A percentile compares a stretch with the other conserved stretches of the same genome.
phyloP scores from a whole-genome alignment of 441 rosid genomes.

The Pelargonium australe region DNA sequence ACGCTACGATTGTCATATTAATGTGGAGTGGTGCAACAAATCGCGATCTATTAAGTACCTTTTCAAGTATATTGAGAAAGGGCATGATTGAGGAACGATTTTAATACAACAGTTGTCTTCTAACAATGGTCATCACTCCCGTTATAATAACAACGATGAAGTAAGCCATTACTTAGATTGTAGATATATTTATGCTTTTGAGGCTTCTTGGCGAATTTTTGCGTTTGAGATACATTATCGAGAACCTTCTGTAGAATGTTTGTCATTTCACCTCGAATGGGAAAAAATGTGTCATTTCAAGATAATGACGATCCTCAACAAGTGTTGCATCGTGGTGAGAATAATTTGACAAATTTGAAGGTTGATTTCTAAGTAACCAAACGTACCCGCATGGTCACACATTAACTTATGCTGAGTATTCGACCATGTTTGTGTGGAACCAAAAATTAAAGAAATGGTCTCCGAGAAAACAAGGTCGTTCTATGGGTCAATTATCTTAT shows the following conservation, averaged over 20 bases:
- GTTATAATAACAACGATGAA: not conserved
- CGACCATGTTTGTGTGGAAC: not conserved
- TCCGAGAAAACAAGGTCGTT: not conserved
- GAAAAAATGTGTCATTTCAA: not conserved
- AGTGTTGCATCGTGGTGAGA: too few species aligned
- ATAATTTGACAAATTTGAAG: too few species aligned
- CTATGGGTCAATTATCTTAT: not conserved
- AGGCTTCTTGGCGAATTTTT: conserved; percentile 18
- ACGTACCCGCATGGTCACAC: too few species aligned
- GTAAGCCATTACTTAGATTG: not conserved
- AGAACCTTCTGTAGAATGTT: not conserved
- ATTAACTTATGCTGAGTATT: not conserved
- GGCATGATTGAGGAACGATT: not conserved
- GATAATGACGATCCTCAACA: not conserved
- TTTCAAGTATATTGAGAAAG: conserved; percentile 21
- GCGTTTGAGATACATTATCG: conserved; percentile 9
- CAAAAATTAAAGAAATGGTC: not conserved
- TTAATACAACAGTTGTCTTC: not conserved
- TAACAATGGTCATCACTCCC: too few species aligned
- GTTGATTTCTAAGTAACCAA: too few species aligned
- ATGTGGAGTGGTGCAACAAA: conserved; percentile 11
- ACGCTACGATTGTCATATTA: conserved; percentile 4
- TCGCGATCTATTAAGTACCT: conserved; percentile 12
- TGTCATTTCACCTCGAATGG: not conserved
- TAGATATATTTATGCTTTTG: conserved; percentile 10